These are phyloP conservation scores for Mucor piriformis DNA, from an alignment of 371 early-diverging fungal genomes.

Conservation along the genomic window DNA sequence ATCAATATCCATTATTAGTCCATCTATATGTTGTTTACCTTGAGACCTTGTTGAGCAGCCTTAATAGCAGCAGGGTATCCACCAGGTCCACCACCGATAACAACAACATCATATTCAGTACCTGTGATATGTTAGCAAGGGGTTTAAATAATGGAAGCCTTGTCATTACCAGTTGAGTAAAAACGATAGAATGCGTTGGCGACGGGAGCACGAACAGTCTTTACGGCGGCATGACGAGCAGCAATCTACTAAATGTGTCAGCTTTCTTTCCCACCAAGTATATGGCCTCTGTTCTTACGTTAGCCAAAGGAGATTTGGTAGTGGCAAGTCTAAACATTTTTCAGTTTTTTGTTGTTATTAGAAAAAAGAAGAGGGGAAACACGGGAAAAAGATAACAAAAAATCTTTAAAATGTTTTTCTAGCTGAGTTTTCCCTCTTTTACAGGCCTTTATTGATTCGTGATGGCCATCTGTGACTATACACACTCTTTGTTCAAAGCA, in stretches of 20 bases:
- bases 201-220: slow-evolving; percentile 57
- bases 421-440: too few relatives aligned
- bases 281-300: too few relatives aligned
- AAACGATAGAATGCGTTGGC: slow-evolving; percentile 59
- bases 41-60: slow-evolving; percentile 96
- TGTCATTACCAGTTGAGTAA: slow-evolving; percentile 47
- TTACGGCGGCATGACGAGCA: slow-evolving; percentile 54
- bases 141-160: background rate
- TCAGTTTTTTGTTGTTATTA: slow-evolving; percentile 15
- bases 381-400: slow-evolving; percentile 1
- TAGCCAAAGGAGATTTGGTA: slow-evolving; percentile 60
- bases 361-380: slow-evolving; percentile 3
- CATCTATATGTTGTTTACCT: slow-evolving; percentile 56
- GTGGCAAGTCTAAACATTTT: slow-evolving; percentile 65
- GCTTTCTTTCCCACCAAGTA: too few relatives aligned
- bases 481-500: too few relatives aligned
- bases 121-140: slow-evolving; percentile 11
- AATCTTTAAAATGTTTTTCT: too few relatives aligned
- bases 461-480: too few relatives aligned
- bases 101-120: slow-evolving; percentile 82
- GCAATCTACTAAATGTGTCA: slow-evolving; percentile 47
- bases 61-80: slow-evolving; percentile 99
- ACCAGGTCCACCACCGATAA: slow-evolving; percentile 97
- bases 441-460: too few relatives aligned
- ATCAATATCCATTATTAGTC: background rate